Conservation (phyloP, 768 basidiomycete species). For the Brasilioporus rufonigricans region DNA sequence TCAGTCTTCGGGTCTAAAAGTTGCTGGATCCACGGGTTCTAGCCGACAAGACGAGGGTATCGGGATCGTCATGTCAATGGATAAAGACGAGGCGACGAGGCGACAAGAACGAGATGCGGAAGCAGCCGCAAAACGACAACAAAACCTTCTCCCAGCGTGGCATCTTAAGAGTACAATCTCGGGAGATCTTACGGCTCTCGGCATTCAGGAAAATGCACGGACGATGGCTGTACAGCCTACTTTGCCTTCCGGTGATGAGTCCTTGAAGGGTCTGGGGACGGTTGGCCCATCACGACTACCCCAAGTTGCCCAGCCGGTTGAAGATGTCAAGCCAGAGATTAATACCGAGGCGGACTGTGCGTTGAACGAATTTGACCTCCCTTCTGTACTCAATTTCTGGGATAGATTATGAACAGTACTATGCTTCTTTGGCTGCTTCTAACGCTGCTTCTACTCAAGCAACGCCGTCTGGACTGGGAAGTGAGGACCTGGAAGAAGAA, state of each 20-base stretch:
- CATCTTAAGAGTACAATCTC: slow-evolving; percentile 95
- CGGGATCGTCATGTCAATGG: slow-evolving; percentile 77
- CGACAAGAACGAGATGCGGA: slow-evolving; percentile 74
- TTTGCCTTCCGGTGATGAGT: slow-evolving; percentile 68
- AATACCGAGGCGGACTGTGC: slow-evolving; percentile 65
- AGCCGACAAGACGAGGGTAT: slow-evolving; percentile 62
- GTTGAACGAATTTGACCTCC: slow-evolving; percentile 19
- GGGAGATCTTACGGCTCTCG: slow-evolving; percentile 85
- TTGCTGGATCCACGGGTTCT: slow-evolving; percentile 66
- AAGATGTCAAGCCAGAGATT: slow-evolving; percentile 46
- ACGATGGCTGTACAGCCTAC: slow-evolving; percentile 37
- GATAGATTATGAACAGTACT: slow-evolving; percentile 79
- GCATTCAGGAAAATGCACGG: slow-evolving; percentile 69
- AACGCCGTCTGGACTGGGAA: slow-evolving; percentile 57
- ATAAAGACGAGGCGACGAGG: slow-evolving; percentile 80
- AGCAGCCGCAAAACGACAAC: slow-evolving; percentile 80
- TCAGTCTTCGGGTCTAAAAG: slow-evolving; percentile 58
- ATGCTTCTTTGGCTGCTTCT: slow-evolving; percentile 72
- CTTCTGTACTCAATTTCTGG: background rate
- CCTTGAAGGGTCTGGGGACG: slow-evolving; percentile 65
- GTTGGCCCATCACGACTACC: slow-evolving; percentile 38
- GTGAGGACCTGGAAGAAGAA: slow-evolving; percentile 63
- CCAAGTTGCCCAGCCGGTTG: slow-evolving; percentile 25
- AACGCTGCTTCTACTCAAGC: slow-evolving; percentile 54
- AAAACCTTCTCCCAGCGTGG: slow-evolving; percentile 93